Conservation (phyloP, 148 eudicot genomes). For the Dysphania ambrosioides region DNA sequence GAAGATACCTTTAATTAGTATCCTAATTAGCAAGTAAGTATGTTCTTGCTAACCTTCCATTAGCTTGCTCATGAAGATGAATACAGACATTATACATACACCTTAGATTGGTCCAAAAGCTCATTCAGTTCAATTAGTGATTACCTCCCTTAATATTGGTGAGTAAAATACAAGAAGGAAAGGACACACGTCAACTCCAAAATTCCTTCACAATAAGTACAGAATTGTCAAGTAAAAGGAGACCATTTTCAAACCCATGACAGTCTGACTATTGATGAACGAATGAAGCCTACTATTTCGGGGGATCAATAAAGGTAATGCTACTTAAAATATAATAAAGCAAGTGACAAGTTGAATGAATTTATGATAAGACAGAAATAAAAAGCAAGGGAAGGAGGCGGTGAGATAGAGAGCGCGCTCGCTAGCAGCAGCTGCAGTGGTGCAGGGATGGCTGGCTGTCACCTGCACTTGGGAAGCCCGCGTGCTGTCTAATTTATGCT, state of each 20-base stretch:
- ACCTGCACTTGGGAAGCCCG: slow-evolving; percentile 12
- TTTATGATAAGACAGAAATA: neutral
- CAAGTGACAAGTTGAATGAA: neutral
- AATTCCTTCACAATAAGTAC: neutral
- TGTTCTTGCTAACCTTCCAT: no score
- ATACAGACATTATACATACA: no score
- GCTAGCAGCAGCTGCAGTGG: no score
- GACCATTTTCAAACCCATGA: slow-evolving; percentile 2
- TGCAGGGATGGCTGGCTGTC: neutral
- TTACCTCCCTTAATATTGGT: neutral
- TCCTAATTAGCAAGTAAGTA: no score
- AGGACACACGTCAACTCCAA: neutral
- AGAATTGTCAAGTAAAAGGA: slow-evolving; percentile 3
- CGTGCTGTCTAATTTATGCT: slow-evolving; percentile 16
- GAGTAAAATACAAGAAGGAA: neutral
- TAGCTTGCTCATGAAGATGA: no score
- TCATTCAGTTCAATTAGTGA: no score
- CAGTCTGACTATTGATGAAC: slow-evolving; percentile 22
- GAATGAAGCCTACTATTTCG: slow-evolving; percentile 22
- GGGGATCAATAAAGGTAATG: slow-evolving; percentile 1
- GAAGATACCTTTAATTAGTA: no score
- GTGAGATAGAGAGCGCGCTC: neutral
- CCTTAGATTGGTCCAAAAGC: no score
- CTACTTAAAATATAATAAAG: neutral
- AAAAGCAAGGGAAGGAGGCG: neutral